These are phyloP conservation scores for Yamadazyma philogaea DNA, from an alignment of 805 yeast species.

Conservation along the genomic window DNA sequence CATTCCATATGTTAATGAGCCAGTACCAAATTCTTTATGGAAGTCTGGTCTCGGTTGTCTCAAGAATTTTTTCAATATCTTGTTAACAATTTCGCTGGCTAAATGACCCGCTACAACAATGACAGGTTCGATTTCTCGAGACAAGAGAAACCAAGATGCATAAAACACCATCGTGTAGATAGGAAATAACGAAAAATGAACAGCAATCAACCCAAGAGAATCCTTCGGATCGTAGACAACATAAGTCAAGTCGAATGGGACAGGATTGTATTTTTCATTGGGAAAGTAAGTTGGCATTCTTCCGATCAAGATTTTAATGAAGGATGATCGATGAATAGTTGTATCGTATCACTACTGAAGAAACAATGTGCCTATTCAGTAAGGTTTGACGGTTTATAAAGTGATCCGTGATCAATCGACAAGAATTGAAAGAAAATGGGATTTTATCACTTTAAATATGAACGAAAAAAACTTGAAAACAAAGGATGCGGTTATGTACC, in stretches of 20 bases:
- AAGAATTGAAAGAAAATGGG: not conserved
- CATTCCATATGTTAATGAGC: conserved; percentile 75
- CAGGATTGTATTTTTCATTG: conserved; percentile 23
- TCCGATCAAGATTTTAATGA: not conserved
- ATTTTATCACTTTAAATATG: not conserved
- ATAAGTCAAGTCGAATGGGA: conserved; percentile 84
- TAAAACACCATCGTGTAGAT: conserved; percentile 74
- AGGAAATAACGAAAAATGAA: conserved; percentile 77
- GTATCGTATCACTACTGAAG: not conserved
- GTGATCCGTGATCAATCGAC: not conserved
- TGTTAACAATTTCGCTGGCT: conserved; percentile 68
- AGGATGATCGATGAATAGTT: not conserved
- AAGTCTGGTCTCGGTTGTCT: conserved; percentile 74
- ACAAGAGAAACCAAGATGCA: conserved; percentile 75
- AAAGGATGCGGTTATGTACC: conserved; percentile 2
- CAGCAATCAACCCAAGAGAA: conserved; percentile 55
- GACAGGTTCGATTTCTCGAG: conserved; percentile 84
- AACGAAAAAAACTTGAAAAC: not conserved
- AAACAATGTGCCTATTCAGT: not conserved
- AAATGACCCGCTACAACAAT: conserved; percentile 85
- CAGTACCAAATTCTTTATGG: conserved; percentile 44
- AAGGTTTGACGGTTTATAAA: not conserved
- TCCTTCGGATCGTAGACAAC: conserved; percentile 74
- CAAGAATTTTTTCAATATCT: conserved; percentile 58
- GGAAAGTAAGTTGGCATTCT: conserved; percentile 18